Conservation (phyloP, 139 green algal species). For the Coelastrella sp. region DNA sequence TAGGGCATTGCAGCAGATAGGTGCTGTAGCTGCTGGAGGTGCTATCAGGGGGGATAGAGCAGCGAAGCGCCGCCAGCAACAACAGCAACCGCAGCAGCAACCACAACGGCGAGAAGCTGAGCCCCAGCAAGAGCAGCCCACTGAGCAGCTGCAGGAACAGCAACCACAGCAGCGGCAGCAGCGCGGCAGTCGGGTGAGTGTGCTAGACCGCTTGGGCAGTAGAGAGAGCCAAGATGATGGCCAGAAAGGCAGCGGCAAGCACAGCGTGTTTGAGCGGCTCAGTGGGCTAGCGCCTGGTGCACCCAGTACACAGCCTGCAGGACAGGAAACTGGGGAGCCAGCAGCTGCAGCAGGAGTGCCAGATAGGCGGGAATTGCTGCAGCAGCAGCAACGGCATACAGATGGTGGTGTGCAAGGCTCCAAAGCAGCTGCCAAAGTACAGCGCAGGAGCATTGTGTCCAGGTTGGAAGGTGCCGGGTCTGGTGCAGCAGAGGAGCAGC, state of each 20-base stretch:
- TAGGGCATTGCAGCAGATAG: background rate
- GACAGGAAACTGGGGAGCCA: background rate
- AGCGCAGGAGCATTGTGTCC: background rate
- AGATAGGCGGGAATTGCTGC: background rate
- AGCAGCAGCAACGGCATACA: background rate
- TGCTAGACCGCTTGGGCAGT: slow-evolving; percentile 7
- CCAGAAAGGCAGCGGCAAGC: background rate
- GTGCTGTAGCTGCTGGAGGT: background rate
- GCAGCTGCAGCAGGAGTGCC: background rate
- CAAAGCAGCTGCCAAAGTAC: background rate
- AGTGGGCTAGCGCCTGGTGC: background rate
- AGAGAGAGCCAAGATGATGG: background rate
- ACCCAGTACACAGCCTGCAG: background rate
- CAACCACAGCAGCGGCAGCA: background rate
- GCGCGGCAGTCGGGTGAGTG: background rate
- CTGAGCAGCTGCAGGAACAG: background rate
- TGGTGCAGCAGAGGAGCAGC: background rate
- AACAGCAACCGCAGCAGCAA: background rate
- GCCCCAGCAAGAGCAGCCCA: background rate
- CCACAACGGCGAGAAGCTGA: background rate
- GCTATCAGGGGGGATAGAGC: background rate
- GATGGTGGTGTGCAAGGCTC: background rate
- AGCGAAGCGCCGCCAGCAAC: background rate
- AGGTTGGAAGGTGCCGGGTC: background rate
- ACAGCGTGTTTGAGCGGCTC: slow-evolving; percentile 37